Evolutionary conservation across 169 alveolate species (phyloP).

Genomic region (Fabrea salina): DNA sequence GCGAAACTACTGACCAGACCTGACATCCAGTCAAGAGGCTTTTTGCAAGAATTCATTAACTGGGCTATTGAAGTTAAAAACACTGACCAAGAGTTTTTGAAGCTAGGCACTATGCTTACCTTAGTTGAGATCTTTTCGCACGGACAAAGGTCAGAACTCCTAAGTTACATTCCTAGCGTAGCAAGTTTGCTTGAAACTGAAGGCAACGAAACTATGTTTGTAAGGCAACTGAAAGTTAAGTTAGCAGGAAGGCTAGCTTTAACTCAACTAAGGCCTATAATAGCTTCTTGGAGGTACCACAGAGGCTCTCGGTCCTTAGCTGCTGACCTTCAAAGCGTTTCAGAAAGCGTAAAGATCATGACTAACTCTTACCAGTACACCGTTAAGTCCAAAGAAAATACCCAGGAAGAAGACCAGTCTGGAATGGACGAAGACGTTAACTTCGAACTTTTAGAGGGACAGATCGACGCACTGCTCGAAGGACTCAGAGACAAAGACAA

Average conservation of each 20-base stretch:
- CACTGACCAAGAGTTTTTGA: constrained; percentile 50
- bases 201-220: constrained; percentile 38
- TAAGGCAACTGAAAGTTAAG: constrained; percentile 52
- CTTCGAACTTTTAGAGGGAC: constrained; percentile 61
- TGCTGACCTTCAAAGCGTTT: neutral
- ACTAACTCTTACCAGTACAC: constrained; percentile 20
- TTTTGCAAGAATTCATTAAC: constrained; percentile 56
- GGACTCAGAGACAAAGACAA: constrained; percentile 72
- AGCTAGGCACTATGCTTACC: constrained; percentile 54
- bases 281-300: constrained; percentile 77
- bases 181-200: constrained; percentile 15
- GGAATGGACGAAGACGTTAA: constrained; percentile 57
- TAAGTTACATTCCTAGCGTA: neutral
- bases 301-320: constrained; percentile 41
- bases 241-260: constrained; percentile 75
- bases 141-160: constrained; percentile 72
- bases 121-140: constrained; percentile 66
- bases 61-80: constrained; percentile 46
- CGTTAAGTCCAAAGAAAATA: constrained; percentile 33
- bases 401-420: constrained; percentile 51
- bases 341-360: neutral
- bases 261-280: constrained; percentile 71
- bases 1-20: constrained; percentile 80
- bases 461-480: constrained; percentile 60
- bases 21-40: constrained; percentile 67